phyloP scores from a whole-genome alignment of 140 eudicot genomes.

The Cichorium intybus region DNA sequence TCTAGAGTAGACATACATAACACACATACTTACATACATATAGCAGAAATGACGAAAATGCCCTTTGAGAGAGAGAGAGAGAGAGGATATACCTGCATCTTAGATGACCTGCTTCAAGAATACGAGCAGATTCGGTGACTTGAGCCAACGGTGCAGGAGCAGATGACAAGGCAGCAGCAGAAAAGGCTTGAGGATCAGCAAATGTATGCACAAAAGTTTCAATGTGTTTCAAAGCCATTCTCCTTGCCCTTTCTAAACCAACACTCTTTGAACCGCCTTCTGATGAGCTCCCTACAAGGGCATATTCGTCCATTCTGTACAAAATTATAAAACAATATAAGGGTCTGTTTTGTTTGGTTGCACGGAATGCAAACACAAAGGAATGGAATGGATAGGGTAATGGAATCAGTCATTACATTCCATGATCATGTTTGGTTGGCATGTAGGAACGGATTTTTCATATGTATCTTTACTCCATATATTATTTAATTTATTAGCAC shows the following conservation, averaged over 20 bases:
- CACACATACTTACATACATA: not conserved
- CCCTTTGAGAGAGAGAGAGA: not conserved
- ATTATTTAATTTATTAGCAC: too few species aligned
- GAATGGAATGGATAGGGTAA: too few species aligned
- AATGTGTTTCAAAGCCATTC: conserved; percentile 83
- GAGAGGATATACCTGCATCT: conserved; percentile 74
- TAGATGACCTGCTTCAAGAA: conserved; percentile 90
- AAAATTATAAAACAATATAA: conserved; percentile 2
- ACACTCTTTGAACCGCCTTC: conserved; percentile 71
- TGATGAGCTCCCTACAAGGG: conserved; percentile 59
- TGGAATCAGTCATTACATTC: not conserved
- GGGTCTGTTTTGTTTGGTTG: not conserved
- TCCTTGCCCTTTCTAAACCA: conserved; percentile 69
- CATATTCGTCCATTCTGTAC: conserved; percentile 87
- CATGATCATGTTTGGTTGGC: not conserved
- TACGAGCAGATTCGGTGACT: conserved; percentile 84
- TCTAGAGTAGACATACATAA: not conserved
- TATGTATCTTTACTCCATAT: too few species aligned
- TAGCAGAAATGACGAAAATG: not conserved
- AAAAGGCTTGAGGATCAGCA: conserved; percentile 78
- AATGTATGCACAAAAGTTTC: conserved; percentile 79
- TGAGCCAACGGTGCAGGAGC: conserved; percentile 82
- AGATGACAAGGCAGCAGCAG: conserved; percentile 81
- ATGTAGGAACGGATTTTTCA: not conserved
- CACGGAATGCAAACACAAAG: not conserved